phyloP scores from a whole-genome alignment of 768 basidiomycete genomes.

The Artomyces pyxidatus region DNA sequence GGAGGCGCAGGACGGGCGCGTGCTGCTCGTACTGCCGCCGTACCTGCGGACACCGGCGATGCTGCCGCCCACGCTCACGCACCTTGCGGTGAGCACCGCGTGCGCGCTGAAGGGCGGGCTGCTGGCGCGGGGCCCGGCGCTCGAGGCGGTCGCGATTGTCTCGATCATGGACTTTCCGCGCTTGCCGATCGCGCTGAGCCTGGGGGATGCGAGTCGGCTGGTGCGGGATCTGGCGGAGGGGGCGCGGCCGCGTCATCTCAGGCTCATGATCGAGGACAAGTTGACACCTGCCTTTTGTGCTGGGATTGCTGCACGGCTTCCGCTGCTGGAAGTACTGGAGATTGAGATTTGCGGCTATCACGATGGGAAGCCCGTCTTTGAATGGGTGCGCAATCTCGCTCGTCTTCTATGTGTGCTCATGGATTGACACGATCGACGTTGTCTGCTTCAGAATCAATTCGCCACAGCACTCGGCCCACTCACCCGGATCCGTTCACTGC shows the following conservation, averaged over 20 bases:
- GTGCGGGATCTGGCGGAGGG: constrained; percentile 24
- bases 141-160: constrained; percentile 24
- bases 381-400: constrained; percentile 24
- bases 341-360: constrained; percentile 30
- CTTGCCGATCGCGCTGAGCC: constrained; percentile 28
- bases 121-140: constrained; percentile 23
- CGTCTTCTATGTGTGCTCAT: neutral
- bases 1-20: constrained; percentile 19
- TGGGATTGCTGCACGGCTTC: constrained; percentile 22
- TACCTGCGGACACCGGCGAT: neutral
- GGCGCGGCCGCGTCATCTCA: constrained; percentile 26
- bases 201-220: constrained; percentile 25
- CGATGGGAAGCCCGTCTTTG: constrained; percentile 29
- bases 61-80: constrained; percentile 21
- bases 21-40: constrained; percentile 13
- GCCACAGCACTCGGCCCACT: constrained; percentile 24
- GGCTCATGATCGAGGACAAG: constrained; percentile 29
- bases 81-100: constrained; percentile 29
- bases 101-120: constrained; percentile 22
- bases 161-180: constrained; percentile 28
- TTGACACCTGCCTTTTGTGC: constrained; percentile 25
- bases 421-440: no score
- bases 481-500: constrained; percentile 21
- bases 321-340: constrained; percentile 25
- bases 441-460: constrained; percentile 28